Base-by-base conservation (phyloP, 164 flowering plant genomes). In the Euptelea pleiosperma region DNA sequence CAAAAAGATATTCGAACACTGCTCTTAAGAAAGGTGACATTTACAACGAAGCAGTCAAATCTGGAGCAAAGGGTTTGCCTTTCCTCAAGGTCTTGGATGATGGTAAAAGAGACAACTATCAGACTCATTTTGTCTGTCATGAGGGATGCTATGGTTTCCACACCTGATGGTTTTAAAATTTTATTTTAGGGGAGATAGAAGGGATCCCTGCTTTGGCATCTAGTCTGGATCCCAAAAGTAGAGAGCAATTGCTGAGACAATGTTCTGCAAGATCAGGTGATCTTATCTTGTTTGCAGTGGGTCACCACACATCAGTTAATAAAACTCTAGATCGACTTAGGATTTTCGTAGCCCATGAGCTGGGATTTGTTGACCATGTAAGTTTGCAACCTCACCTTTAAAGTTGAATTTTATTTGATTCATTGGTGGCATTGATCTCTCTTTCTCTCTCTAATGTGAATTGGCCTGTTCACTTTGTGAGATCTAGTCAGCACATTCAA, bases 31-130 rank as follows among this genome's bases (percentile, higher is more conserved):
- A 89, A 68, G 98, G 98, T 66, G 96, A 84, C 52, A 61, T 92
- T 36, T 85, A 81, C 69, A 79, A 55, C 64, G 91, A 89, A 76
- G 95, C 91, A 45, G 71, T 87, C 18, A 85, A 81, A 74, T 87
- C 96, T 69, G 96, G 96, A 58, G 96, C 98, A 2, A 85, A 78
- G 84, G 98, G 98, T 54, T 81, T 92, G 61, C 98, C 96, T 53
- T 89, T 85, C 75, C 82, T 92, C 53, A 92, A 85, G 83, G 82
- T 89, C 46, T 70, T 75, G 68, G 79, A 76, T 60, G 71, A 77
- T 73, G 96, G 96, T 92, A 84, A 67, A 28, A 29, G 18, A 10
- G 19, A 28, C 49, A 43, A 25, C 47, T 34, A 11, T 52, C 12
- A 48, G 29, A 31, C 52, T 7, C 12, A 24, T 56, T 40, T 34